These are phyloP conservation scores for Picea glauca DNA, from an alignment of 75 land plant genomes.

Conservation along the genomic window DNA sequence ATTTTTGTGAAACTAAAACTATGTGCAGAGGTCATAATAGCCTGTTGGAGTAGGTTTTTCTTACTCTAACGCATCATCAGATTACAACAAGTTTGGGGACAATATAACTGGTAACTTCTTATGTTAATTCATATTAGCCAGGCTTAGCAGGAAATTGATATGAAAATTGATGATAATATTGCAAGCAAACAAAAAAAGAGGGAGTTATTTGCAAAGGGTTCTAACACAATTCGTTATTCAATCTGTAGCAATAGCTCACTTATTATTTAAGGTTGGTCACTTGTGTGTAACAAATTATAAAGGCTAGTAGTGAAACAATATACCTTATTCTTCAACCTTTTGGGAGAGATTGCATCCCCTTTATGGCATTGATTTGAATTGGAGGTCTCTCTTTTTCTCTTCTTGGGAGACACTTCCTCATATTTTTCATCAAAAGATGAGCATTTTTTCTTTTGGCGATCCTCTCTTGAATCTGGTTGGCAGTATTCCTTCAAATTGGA, in stretches of 20 bases:
- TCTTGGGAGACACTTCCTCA: background rate
- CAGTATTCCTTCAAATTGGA: background rate
- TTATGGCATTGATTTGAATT: background rate
- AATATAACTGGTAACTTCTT: no score
- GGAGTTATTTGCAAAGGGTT: background rate
- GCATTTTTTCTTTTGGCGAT: background rate
- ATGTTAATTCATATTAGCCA: no score
- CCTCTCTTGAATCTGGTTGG: background rate
- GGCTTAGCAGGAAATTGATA: no score
- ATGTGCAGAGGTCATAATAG: no score
- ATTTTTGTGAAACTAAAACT: no score
- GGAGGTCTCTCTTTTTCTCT: slow-evolving; percentile 1
- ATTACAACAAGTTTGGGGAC: no score
- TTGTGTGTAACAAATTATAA: background rate
- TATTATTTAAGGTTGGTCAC: background rate
- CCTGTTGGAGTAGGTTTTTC: no score
- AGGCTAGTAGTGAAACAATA: background rate
- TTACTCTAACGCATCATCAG: no score
- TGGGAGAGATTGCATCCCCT: background rate
- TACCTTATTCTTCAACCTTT: slow-evolving; percentile 1
- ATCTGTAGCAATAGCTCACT: background rate
- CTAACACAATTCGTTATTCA: background rate
- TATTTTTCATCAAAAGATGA: no score
- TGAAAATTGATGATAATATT: no score
- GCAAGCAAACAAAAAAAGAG: background rate